A percentile compares a stretch with the other conserved stretches of the same genome.
Evolutionary conservation across 345 rosid genomes (phyloP).

Genomic region (Physaria fendleri): DNA sequence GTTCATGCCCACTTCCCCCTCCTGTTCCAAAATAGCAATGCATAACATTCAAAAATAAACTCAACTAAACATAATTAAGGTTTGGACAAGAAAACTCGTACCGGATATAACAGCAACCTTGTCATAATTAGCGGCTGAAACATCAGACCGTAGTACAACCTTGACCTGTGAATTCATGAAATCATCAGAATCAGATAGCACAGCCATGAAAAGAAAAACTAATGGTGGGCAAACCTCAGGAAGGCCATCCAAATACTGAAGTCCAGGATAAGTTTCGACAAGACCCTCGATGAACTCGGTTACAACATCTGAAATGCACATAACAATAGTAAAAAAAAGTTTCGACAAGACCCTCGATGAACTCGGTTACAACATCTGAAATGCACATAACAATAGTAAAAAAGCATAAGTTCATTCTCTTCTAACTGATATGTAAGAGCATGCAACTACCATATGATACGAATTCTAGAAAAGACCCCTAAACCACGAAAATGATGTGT

Average conservation of each 20-base stretch:
- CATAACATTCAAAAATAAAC: neutral
- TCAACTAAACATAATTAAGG: neutral
- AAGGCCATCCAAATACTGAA: constrained; percentile 77
- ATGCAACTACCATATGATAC: neutral
- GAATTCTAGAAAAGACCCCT: too few species aligned
- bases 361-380: constrained; percentile 84
- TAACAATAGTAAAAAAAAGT: too few species aligned
- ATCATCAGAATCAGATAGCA: neutral
- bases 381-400: neutral
- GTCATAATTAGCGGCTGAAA: constrained; percentile 46
- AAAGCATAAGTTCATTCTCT: neutral
- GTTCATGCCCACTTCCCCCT: constrained; percentile 96
- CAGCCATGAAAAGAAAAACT: neutral
- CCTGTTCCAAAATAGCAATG: constrained; percentile 38
- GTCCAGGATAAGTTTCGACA: constrained; percentile 69
- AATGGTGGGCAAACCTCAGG: constrained; percentile 41
- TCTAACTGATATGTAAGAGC: neutral
- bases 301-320: too few species aligned
- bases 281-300: constrained; percentile 86
- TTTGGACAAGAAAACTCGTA: constrained; percentile 7
- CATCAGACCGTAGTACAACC: constrained; percentile 80
- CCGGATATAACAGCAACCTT: constrained; percentile 88
- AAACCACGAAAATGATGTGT: too few species aligned
- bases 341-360: constrained; percentile 78
- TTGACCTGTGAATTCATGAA: constrained; percentile 35